Evolutionary conservation across 208 protist genomes (phyloP).

Genomic region (Trypanosomatidae sp.): DNA sequence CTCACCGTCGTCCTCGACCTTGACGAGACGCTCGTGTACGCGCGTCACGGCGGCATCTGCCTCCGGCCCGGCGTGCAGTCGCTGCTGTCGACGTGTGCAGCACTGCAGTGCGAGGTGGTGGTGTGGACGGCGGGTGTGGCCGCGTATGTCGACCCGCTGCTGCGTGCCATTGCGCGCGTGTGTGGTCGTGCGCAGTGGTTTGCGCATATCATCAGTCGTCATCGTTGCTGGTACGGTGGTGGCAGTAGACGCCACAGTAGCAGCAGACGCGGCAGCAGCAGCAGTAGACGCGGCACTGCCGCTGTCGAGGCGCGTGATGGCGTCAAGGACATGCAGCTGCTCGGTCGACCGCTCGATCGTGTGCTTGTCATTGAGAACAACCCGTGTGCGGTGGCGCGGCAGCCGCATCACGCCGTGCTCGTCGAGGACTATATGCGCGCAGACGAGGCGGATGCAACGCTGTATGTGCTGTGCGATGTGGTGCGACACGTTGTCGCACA

Average conservation of each 20-base stretch:
- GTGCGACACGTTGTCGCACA: constrained; percentile 20
- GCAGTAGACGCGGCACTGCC: too few relatives aligned
- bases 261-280: too few relatives aligned
- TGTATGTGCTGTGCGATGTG: constrained; percentile 22
- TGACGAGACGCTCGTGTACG: constrained; percentile 65
- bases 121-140: constrained; percentile 54
- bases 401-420: constrained; percentile 37
- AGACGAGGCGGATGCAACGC: constrained; percentile 26
- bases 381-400: constrained; percentile 36
- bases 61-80: constrained; percentile 32
- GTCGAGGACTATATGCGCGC: constrained; percentile 63
- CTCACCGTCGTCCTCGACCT: constrained; percentile 71
- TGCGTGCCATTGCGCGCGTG: constrained; percentile 22
- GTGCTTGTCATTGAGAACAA: constrained; percentile 77
- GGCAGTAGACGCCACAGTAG: constrained; percentile 4
- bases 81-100: constrained; percentile 30
- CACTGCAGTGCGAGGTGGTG: constrained; percentile 55
- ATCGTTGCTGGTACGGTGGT: constrained; percentile 40
- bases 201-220: constrained; percentile 66
- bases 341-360: constrained; percentile 31
- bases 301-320: too few relatives aligned
- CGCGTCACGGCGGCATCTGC: constrained; percentile 33
- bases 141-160: constrained; percentile 52
- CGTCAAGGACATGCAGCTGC: constrained; percentile 48
- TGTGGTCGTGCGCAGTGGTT: constrained; percentile 46